Base-by-base conservation (phyloP, 768 basidiomycete species). In the Daedalea quercina region DNA sequence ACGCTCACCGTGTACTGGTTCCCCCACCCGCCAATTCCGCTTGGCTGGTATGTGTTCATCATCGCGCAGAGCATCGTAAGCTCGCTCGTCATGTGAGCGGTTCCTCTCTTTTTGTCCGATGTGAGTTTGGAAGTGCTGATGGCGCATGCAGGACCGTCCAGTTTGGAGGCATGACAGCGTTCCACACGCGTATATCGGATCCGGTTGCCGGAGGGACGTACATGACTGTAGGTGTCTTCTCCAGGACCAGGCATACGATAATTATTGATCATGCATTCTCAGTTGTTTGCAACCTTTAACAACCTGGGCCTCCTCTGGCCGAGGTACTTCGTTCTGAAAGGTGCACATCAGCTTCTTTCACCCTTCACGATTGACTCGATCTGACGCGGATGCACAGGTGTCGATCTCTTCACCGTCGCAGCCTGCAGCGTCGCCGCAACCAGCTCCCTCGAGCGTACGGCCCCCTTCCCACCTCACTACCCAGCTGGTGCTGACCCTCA, bases 301-400 rank as follows among this genome's bases (percentile, higher is more conserved):
- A 99, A 99, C 66, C 80, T 99, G 60, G 96, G 96, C 40, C 96
- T 96, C 22, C 98, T 96, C 2, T 98, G 96, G 95, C 96, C 96
- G 8, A 85, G 89, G 60, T 96, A 84, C 72, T 94, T 97, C 62
- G 85, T 99, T 37, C 76, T 99, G n/a, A 92, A 93, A 73, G 93
- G 90, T 40, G 13, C 19, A 15, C 19, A 4, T 15, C 17, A 3
- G 19, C 7, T 15, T 4, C 19, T 3, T 40, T 15, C 13, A 15
- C 13, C 37, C 8, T 40, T n/a, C n/a, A n/a, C n/a, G n/a, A n/a
- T n/a, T n/a, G n/a, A n/a, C n/a, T n/a, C n/a, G 15, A 6, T 15
- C 37, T 40, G 8, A 19, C 37, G 19, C 17, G 7, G 37, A 40
- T 6, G 37, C 37, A 40, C 17, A 40, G 37, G 37, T 79, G 92